Evolutionary conservation across 176 grass and related monocot genomes (phyloP).

Genomic region (Hordeum marinum): DNA sequence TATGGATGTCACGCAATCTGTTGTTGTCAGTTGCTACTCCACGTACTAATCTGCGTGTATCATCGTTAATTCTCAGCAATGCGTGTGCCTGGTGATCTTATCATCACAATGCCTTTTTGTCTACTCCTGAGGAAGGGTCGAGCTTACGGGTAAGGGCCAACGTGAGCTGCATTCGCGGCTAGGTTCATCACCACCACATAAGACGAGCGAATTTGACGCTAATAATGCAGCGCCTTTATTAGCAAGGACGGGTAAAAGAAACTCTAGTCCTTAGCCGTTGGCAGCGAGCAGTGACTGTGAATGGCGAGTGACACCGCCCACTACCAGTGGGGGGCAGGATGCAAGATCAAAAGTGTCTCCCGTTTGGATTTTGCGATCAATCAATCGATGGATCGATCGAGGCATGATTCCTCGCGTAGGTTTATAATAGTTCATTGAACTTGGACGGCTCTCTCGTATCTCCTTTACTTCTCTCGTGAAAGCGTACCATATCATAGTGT

Average conservation of each 20-base stretch:
- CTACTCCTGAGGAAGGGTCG: neutral
- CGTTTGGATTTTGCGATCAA: conserved; percentile 27
- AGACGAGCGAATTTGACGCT: neutral
- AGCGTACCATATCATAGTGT: neutral
- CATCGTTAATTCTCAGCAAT: neutral
- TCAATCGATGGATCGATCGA: neutral
- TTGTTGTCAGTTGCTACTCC: neutral
- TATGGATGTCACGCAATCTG: conserved; percentile 14
- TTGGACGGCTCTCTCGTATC: conserved; percentile 7
- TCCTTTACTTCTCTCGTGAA: neutral
- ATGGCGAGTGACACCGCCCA: conserved; percentile 29
- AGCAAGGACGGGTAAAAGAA: neutral
- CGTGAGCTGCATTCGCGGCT: conserved; percentile 18
- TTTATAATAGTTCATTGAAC: conserved; percentile 35
- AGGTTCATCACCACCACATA: conserved; percentile 8
- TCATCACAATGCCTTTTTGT: neutral
- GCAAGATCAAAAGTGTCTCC: neutral
- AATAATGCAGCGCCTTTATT: neutral
- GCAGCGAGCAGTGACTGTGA: neutral
- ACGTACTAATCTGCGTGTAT: neutral
- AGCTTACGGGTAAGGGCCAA: neutral
- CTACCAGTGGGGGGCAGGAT: conserved; percentile 28
- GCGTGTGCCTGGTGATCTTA: neutral
- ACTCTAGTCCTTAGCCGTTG: neutral
- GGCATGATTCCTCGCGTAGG: conserved; percentile 1